Evolutionary conservation across 2,329 filamentous ascomycete genomes (phyloP).

Genomic region (Aureobasidium sp.): DNA sequence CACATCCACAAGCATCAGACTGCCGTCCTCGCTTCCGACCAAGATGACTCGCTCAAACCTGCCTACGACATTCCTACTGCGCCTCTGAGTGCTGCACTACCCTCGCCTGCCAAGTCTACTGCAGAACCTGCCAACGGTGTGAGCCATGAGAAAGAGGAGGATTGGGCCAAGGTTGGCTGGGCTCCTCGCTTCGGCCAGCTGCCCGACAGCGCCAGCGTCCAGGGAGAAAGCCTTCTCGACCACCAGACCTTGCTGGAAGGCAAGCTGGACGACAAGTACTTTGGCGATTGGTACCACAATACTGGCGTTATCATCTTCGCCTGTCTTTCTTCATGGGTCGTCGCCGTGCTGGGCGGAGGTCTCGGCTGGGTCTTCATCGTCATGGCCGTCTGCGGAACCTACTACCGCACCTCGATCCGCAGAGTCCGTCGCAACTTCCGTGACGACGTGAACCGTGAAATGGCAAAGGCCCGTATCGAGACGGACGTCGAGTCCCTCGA

Average conservation of each 20-base stretch:
- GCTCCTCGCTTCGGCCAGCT: conserved; percentile 75
- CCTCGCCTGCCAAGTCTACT: conserved; percentile 37
- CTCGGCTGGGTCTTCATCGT: conserved; percentile 88
- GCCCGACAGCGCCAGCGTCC: conserved; percentile 43
- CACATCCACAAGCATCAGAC: conserved; percentile 55
- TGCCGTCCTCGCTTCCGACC: conserved; percentile 67
- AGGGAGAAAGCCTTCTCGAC: conserved; percentile 56
- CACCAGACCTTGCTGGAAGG: conserved; percentile 83
- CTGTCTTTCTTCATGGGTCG: conserved; percentile 81
- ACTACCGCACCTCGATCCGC: conserved; percentile 91
- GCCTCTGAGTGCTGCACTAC: conserved; percentile 61
- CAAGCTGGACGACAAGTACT: conserved; percentile 80
- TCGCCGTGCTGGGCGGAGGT: conserved; percentile 83
- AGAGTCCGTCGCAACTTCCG: conserved; percentile 92
- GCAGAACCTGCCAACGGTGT: conserved; percentile 27
- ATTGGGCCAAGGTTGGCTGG: conserved; percentile 66
- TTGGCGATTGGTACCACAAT: conserved; percentile 98
- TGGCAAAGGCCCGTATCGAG: conserved; percentile 80
- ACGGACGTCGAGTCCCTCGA: conserved; percentile 88
- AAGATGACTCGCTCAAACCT: conserved; percentile 60
- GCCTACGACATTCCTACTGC: conserved; percentile 73
- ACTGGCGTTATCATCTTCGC: conserved; percentile 89
- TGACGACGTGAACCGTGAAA: conserved; percentile 84
- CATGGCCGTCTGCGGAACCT: conserved; percentile 87
- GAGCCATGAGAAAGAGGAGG: conserved; percentile 48